Evolutionary conservation across 139 green algal genomes (phyloP).

Genomic region (Trebouxia sp.): DNA sequence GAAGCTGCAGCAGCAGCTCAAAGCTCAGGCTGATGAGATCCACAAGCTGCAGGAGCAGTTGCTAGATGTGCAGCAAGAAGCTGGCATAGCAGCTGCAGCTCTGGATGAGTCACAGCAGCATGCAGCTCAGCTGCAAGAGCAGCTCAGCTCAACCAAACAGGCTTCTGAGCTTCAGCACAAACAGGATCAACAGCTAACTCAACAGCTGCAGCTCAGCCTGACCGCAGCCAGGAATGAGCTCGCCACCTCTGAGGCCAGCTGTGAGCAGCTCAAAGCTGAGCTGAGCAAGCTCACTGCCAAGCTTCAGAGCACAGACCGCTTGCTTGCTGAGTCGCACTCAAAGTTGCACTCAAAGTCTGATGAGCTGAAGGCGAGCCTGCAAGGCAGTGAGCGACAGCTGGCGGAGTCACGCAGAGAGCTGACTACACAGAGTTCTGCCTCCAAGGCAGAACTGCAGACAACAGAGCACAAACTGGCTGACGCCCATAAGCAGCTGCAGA

Average conservation of each 20-base stretch:
- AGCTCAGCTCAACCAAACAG: constrained; percentile 1
- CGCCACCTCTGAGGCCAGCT: background rate
- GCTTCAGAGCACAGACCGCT: background rate
- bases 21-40: background rate
- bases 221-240: background rate
- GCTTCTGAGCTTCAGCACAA: background rate
- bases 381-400: background rate
- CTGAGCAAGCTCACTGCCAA: background rate
- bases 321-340: background rate
- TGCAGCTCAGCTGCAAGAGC: background rate
- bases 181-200: background rate
- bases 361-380: too few species aligned
- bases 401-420: background rate
- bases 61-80: constrained; percentile 14
- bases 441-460: background rate
- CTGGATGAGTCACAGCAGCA: constrained; percentile 24
- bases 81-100: background rate
- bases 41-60: constrained; percentile 12
- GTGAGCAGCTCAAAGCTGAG: background rate
- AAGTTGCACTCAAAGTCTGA: too few species aligned
- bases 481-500: background rate
- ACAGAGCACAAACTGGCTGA: background rate
- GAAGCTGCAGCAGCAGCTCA: constrained; percentile 11
- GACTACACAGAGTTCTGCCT: background rate
- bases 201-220: constrained; percentile 21